Conservation (phyloP, 129 eudicot species). For the Apium graveolens region DNA sequence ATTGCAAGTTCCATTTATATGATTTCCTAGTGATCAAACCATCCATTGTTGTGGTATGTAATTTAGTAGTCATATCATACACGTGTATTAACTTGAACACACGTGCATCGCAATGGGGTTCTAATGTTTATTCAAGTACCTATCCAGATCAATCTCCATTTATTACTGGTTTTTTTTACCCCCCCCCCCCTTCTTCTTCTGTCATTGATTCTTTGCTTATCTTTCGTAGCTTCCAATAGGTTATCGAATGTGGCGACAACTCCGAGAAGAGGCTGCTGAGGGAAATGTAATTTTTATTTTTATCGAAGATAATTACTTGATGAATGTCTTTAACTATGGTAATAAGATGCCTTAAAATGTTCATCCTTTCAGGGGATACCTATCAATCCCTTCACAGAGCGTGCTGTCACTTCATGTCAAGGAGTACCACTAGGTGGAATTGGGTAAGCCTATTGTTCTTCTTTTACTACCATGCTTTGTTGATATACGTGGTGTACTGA, state of each 20-base stretch:
- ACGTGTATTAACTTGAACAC: not conserved
- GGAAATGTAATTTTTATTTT: conserved; percentile 35
- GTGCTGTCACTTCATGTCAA: conserved; percentile 50
- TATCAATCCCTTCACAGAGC: conserved; percentile 64
- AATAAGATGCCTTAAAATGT: conserved; percentile 5
- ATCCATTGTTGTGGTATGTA: not conserved
- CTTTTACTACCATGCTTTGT: not conserved
- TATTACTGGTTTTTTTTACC: not conserved
- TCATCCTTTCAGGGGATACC: conserved; percentile 49
- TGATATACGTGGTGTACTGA: not conserved
- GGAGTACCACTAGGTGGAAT: conserved; percentile 97
- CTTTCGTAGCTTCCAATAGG: conserved; percentile 73
- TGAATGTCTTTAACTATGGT: conserved; percentile 4
- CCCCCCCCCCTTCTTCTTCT: not conserved
- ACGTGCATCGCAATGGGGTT: not conserved
- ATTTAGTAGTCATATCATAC: not conserved
- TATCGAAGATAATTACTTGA: not conserved
- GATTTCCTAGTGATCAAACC: not conserved
- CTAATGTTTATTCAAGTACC: not conserved
- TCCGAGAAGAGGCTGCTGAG: conserved; percentile 40
- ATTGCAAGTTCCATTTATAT: not conserved
- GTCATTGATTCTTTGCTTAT: conserved; percentile 10
- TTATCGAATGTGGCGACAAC: conserved; percentile 64
- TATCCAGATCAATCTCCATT: not conserved
- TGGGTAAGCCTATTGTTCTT: conserved; percentile 42